Evolutionary conservation across 1,284 basidiomycete species (phyloP).

Genomic region (Apiotrichum brassicae): DNA sequence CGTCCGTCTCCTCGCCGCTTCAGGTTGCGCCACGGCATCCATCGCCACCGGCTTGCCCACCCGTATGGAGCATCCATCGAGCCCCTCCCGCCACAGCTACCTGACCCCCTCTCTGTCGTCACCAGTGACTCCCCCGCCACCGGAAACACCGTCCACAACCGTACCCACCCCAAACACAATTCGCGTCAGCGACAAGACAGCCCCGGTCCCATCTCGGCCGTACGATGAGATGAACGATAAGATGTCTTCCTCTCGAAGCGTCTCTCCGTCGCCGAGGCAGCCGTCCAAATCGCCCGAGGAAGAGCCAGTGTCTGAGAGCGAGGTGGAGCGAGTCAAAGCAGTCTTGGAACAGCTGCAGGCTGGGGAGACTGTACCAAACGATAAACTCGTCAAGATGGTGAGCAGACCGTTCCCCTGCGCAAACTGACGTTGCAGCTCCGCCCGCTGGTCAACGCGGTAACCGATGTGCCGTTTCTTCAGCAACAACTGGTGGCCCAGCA

Average conservation of each 20-base stretch:
- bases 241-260: neutral
- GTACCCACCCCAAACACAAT: conserved; percentile 19
- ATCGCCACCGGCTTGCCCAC: too few species aligned
- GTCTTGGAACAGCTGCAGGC: conserved; percentile 10
- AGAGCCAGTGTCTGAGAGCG: conserved; percentile 11
- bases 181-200: neutral
- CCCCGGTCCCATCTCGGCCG: neutral
- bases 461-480: conserved; percentile 29
- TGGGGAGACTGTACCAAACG: conserved; percentile 4
- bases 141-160: conserved; percentile 20
- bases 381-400: conserved; percentile 29
- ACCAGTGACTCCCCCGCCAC: conserved; percentile 23
- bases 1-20: too few species aligned
- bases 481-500: conserved; percentile 34
- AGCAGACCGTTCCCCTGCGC: conserved; percentile 1
- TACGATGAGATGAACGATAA: conserved; percentile 4
- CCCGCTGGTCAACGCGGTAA: conserved; percentile 22
- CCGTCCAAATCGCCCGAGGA: neutral
- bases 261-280: neutral
- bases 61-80: conserved; percentile 8
- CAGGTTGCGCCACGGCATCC: too few species aligned
- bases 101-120: conserved; percentile 20
- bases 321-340: conserved; percentile 16
- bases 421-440: conserved; percentile 21
- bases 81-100: conserved; percentile 15